These are phyloP conservation scores for Luffa aegyptiaca DNA, from an alignment of 306 rosid species.

Conservation along the genomic window DNA sequence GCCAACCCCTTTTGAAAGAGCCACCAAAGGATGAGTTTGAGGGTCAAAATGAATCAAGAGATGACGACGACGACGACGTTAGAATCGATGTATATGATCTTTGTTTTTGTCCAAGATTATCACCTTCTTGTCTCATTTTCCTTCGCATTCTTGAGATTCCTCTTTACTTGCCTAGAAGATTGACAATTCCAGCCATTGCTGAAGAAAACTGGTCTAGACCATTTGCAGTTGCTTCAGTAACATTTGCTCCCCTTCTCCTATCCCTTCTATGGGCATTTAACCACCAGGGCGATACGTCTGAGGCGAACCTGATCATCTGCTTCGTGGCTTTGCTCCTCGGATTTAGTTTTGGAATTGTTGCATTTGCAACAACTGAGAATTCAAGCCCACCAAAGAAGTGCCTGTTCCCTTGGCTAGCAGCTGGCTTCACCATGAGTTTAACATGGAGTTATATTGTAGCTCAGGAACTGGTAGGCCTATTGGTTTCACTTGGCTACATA, in stretches of 20 bases:
- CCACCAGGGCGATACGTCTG: conserved; percentile 17
- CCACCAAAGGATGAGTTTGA: background rate
- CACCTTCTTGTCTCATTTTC: conserved; percentile 1
- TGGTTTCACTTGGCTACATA: conserved; percentile 53
- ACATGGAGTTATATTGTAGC: conserved; percentile 74
- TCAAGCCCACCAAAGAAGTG: conserved; percentile 50
- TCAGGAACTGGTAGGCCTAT: conserved; percentile 50
- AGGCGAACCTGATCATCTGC: conserved; percentile 16
- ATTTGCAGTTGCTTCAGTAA: conserved; percentile 53
- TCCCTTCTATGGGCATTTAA: conserved; percentile 35
- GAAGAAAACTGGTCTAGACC: conserved; percentile 73
- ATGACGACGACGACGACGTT: background rate
- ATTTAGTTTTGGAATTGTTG: conserved; percentile 36
- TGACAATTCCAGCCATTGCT: conserved; percentile 59
- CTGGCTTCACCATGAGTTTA: conserved; percentile 66
- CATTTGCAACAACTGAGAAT: conserved; percentile 34
- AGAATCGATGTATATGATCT: background rate
- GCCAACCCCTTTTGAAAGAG: conserved; percentile 6
- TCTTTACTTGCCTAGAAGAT: conserved; percentile 62
- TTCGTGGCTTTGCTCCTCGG: conserved; percentile 32
- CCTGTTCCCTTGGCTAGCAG: conserved; percentile 55
- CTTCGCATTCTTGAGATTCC: conserved; percentile 40
- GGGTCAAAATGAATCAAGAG: conserved; percentile 1
- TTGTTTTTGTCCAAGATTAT: background rate
- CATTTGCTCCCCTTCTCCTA: conserved; percentile 53